Conservation (phyloP, 1,284 basidiomycete genomes). For the Schizopora paradoxa region DNA sequence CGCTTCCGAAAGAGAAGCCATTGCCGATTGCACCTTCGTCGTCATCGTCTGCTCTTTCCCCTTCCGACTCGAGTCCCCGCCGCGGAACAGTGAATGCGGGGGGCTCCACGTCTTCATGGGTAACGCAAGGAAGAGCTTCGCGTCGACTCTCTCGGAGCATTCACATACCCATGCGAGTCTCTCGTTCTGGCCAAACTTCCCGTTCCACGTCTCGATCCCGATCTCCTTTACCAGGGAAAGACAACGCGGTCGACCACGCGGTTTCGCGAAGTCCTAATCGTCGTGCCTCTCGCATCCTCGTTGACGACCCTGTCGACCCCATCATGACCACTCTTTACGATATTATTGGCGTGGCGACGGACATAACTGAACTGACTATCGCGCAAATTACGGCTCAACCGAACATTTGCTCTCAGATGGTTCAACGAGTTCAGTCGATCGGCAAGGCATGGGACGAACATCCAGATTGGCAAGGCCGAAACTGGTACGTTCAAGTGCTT, state of each 20-base stretch:
- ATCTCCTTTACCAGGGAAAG: conserved; percentile 77
- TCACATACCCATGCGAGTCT: conserved; percentile 65
- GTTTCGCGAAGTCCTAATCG: conserved; percentile 49
- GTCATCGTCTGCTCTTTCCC: conserved; percentile 47
- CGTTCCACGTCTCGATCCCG: conserved; percentile 93
- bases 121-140: conserved; percentile 49
- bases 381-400: conserved; percentile 80
- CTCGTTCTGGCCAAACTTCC: conserved; percentile 78
- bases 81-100: conserved; percentile 43
- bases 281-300: conserved; percentile 65
- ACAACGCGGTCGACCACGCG: conserved; percentile 52
- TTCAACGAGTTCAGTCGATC: conserved; percentile 85
- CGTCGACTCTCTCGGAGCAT: conserved; percentile 77
- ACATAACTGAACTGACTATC: conserved; percentile 87
- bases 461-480: conserved; percentile 95
- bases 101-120: conserved; percentile 50
- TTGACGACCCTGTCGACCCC: conserved; percentile 80
- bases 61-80: conserved; percentile 58
- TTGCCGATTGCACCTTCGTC: conserved; percentile 35
- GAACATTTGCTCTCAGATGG: conserved; percentile 81
- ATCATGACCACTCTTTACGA: conserved; percentile 90
- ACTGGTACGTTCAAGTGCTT: conserved; percentile 96
- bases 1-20: conserved; percentile 60
- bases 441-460: conserved; percentile 96
- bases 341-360: conserved; percentile 91